Conservation (phyloP, 441 rosid species). For the Adansonia rubrostipa region DNA sequence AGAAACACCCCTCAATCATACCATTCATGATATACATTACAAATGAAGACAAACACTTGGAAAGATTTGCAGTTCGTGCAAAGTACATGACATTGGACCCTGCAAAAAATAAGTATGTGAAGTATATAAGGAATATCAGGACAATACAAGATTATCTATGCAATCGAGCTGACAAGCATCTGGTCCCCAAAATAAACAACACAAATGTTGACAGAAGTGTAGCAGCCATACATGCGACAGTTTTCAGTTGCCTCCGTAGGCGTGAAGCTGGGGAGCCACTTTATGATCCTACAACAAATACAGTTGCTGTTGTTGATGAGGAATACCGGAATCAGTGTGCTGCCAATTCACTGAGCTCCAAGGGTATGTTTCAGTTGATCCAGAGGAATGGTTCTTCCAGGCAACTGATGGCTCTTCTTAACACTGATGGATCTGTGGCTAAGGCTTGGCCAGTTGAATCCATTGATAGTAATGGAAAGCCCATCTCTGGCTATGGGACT, state of each 20-base stretch:
- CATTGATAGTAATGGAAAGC: constrained; percentile 56
- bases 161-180: constrained; percentile 92
- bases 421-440: constrained; percentile 88
- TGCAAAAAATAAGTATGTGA: constrained; percentile 93
- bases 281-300: constrained; percentile 73
- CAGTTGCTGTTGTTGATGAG: constrained; percentile 75
- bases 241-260: constrained; percentile 90
- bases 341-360: constrained; percentile 87
- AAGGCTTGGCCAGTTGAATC: constrained; percentile 91
- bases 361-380: constrained; percentile 95
- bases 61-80: constrained; percentile 93
- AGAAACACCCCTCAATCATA: constrained; percentile 92
- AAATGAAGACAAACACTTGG: constrained; percentile 94
- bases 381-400: constrained; percentile 92
- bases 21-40: constrained; percentile 95
- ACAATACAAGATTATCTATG: constrained; percentile 92
- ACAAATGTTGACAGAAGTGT: constrained; percentile 96
- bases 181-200: constrained; percentile 93
- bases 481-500: constrained; percentile 42
- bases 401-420: constrained; percentile 95
- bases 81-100: constrained; percentile 98
- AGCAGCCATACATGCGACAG: constrained; percentile 97
- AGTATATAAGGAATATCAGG: constrained; percentile 88
- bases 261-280: constrained; percentile 84
- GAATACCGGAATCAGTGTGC: constrained; percentile 92